Percentiles rank a stretch among this genome's conserved stretches.
Conservation (phyloP, 1,284 basidiomycete genomes). For the Tylopilus sp. region DNA sequence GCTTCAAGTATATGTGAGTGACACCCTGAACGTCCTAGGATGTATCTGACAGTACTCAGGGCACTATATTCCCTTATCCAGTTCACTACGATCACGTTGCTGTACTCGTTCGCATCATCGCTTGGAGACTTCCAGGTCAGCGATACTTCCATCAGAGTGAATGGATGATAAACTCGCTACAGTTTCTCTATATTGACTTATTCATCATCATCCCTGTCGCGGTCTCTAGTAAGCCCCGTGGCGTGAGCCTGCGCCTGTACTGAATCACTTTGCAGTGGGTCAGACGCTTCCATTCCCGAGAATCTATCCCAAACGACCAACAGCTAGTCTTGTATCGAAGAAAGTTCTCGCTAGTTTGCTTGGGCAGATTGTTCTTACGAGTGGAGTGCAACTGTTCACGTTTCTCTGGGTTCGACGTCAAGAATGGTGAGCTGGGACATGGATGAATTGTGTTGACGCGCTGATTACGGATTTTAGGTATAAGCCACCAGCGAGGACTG, state of each 20-base stretch:
- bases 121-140: constrained; percentile 92
- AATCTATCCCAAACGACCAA: constrained; percentile 88
- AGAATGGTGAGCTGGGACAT: constrained; percentile 54
- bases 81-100: constrained; percentile 81
- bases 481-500: constrained; percentile 47
- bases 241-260: constrained; percentile 2
- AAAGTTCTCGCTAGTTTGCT: constrained; percentile 92
- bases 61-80: constrained; percentile 89
- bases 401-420: constrained; percentile 87
- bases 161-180: constrained; percentile 12
- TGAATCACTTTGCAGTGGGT: constrained; percentile 63
- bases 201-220: constrained; percentile 97
- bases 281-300: constrained; percentile 85
- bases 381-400: constrained; percentile 78
- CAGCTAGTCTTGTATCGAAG: constrained; percentile 93
- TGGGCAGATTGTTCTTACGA: constrained; percentile 89
- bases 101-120: constrained; percentile 96
- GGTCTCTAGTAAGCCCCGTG: constrained; percentile 72
- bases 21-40: background rate
- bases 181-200: constrained; percentile 97
- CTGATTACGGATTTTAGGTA: constrained; percentile 45
- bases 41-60: constrained; percentile 42
- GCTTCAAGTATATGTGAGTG: constrained; percentile 97
- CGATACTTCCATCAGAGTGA: constrained; percentile 12
- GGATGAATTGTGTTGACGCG: background rate